A percentile compares a stretch with the other conserved stretches of the same genome.
phyloP scores from a whole-genome alignment of 2,329 filamentous ascomycete species.

The Phoma sp. region DNA sequence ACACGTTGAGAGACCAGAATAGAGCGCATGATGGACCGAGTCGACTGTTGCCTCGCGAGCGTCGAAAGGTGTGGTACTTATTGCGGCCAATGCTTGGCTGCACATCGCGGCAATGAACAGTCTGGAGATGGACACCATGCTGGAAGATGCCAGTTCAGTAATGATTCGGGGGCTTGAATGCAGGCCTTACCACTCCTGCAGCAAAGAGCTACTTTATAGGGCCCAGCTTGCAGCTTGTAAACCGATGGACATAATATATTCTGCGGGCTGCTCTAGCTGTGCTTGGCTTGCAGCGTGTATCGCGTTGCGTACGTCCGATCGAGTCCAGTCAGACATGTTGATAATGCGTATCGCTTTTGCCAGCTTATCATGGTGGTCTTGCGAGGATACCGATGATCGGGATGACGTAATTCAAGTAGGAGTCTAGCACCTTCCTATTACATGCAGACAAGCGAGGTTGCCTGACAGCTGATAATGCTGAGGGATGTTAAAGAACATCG shows the following conservation, averaged over 20 bases:
- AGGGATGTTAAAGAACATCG: too few relatives aligned
- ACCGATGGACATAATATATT: neutral
- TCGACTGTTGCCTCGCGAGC: constrained; percentile 65
- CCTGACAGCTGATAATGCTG: neutral
- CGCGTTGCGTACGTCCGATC: neutral
- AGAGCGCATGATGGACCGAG: constrained; percentile 62
- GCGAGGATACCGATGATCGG: constrained; percentile 26
- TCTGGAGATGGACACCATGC: constrained; percentile 1
- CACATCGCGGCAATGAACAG: constrained; percentile 16
- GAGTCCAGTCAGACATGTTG: constrained; percentile 20
- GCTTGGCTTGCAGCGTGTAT: constrained; percentile 1
- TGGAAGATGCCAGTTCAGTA: neutral
- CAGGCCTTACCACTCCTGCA: constrained; percentile 1
- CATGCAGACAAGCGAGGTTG: constrained; percentile 1
- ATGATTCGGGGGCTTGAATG: neutral
- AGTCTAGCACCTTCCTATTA: constrained; percentile 25
- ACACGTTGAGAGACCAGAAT: constrained; percentile 60
- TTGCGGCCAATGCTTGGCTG: constrained; percentile 7
- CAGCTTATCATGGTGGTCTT: constrained; percentile 24
- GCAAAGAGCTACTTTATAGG: neutral
- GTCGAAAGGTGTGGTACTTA: constrained; percentile 54
- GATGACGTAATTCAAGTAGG: constrained; percentile 27
- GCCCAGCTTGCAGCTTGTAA: neutral
- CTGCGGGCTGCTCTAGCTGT: neutral
- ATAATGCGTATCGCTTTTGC: constrained; percentile 13